Evolutionary conservation across 495 filamentous ascomycete genomes (phyloP).

Genomic region (Penicillium odoratum): DNA sequence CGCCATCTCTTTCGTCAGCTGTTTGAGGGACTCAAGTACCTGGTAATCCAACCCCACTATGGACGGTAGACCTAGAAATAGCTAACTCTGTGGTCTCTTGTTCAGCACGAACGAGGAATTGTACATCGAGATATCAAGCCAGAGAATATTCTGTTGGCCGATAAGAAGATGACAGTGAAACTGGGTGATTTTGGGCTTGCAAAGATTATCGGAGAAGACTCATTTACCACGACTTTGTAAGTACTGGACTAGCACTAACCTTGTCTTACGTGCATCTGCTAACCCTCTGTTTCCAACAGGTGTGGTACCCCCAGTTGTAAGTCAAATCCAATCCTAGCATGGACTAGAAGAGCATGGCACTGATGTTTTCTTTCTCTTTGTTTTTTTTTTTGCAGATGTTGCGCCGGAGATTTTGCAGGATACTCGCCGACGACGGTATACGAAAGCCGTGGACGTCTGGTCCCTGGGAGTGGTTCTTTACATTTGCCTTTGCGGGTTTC

Average conservation of each 20-base stretch:
- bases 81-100: background rate
- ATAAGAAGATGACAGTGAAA: slow-evolving; percentile 84
- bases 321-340: slow-evolving; percentile 21
- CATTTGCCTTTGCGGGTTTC: slow-evolving; percentile 97
- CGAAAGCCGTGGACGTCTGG: slow-evolving; percentile 95
- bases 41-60: slow-evolving; percentile 58
- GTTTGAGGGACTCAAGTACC: slow-evolving; percentile 90
- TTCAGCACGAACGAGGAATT: slow-evolving; percentile 92
- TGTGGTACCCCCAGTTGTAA: slow-evolving; percentile 92
- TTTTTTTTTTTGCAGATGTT: slow-evolving; percentile 61
- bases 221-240: slow-evolving; percentile 91
- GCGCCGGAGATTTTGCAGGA: slow-evolving; percentile 92
- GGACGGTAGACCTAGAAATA: background rate
- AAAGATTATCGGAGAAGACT: slow-evolving; percentile 98
- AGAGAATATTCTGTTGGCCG: slow-evolving; percentile 90
- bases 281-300: slow-evolving; percentile 32
- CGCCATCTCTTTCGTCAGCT: slow-evolving; percentile 88
- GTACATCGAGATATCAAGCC: slow-evolving; percentile 99
- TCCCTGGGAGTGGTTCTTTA: slow-evolving; percentile 98
- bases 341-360: background rate
- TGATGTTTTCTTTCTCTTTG: background rate
- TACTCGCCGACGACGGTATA: slow-evolving; percentile 77
- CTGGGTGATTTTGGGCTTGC: slow-evolving; percentile 96
- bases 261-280: background rate
- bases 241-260: slow-evolving; percentile 20